phyloP scores from a whole-genome alignment of 2,329 filamentous ascomycete species.

The Aschersonia sp. region DNA sequence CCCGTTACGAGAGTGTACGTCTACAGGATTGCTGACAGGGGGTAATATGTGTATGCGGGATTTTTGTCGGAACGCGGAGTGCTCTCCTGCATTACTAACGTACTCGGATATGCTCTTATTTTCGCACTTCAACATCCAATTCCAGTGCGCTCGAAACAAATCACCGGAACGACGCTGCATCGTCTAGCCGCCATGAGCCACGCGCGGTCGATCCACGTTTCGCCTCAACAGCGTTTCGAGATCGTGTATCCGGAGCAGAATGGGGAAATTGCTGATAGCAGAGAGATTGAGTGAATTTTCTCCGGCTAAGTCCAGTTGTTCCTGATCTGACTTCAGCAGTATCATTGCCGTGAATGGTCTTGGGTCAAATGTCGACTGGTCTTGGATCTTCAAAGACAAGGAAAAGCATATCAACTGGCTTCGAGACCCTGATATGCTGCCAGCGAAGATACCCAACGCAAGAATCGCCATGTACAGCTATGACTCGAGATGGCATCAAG shows the following conservation, averaged over 20 bases:
- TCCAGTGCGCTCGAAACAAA: too few species aligned
- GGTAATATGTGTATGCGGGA: too few species aligned
- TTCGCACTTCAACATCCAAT: too few species aligned
- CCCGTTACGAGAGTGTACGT: too few species aligned
- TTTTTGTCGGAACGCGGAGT: too few species aligned
- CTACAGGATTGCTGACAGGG: too few species aligned
- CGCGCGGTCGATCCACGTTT: too few species aligned
- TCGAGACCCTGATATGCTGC: slow-evolving; percentile 7
- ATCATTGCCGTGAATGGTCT: slow-evolving; percentile 7
- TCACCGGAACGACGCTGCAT: too few species aligned
- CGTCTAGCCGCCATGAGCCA: too few species aligned
- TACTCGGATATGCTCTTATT: too few species aligned
- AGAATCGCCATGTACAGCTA: slow-evolving; percentile 7
- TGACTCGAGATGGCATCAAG: slow-evolving; percentile 7
- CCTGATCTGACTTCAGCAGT: background rate
- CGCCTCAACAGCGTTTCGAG: background rate
- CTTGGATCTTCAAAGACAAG: slow-evolving; percentile 7
- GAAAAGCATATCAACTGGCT: slow-evolving; percentile 7
- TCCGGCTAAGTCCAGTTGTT: background rate
- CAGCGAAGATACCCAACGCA: background rate
- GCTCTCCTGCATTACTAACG: too few species aligned
- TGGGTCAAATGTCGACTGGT: slow-evolving; percentile 9
- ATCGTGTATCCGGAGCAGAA: background rate
- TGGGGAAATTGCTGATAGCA: background rate
- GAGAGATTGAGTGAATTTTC: slow-evolving; percentile 2